Conservation (phyloP, 306 rosid species). For the Lathyrus oleraceus region DNA sequence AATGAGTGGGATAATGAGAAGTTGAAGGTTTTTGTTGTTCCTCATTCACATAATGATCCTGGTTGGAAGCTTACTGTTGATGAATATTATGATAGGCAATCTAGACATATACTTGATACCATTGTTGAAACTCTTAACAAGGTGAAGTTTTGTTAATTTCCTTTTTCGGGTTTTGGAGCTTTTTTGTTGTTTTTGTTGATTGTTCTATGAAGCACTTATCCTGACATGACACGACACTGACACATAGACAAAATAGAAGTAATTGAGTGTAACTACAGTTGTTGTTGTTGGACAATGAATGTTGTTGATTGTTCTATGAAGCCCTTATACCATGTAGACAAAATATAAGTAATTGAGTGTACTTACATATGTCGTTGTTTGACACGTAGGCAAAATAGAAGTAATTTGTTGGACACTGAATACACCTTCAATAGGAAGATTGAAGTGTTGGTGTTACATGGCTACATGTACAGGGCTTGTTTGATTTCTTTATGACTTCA, state of each 20-base stretch:
- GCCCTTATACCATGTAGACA: background rate
- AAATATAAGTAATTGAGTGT: background rate
- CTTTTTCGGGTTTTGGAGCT: slow-evolving; percentile 1
- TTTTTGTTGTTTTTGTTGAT: background rate
- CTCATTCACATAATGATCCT: slow-evolving; percentile 98
- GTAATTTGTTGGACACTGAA: background rate
- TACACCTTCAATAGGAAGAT: background rate
- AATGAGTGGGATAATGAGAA: slow-evolving; percentile 93
- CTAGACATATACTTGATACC: slow-evolving; percentile 85
- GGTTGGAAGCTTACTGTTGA: slow-evolving; percentile 97
- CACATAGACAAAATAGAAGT: background rate
- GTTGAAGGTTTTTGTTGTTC: slow-evolving; percentile 85
- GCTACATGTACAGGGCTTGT: background rate
- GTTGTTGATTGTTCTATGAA: background rate
- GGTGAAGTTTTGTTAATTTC: slow-evolving; percentile 43
- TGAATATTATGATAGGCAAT: slow-evolving; percentile 81
- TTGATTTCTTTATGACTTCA: background rate
- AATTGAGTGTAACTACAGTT: background rate
- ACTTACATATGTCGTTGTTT: background rate
- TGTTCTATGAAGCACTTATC: background rate
- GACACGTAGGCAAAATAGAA: background rate
- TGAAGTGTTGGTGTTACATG: background rate
- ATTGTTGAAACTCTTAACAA: slow-evolving; percentile 76
- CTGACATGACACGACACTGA: background rate
- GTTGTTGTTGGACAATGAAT: background rate